These are phyloP conservation scores for Fomitopsis palustris DNA, from an alignment of 1,284 basidiomycete species.

Conservation along the genomic window DNA sequence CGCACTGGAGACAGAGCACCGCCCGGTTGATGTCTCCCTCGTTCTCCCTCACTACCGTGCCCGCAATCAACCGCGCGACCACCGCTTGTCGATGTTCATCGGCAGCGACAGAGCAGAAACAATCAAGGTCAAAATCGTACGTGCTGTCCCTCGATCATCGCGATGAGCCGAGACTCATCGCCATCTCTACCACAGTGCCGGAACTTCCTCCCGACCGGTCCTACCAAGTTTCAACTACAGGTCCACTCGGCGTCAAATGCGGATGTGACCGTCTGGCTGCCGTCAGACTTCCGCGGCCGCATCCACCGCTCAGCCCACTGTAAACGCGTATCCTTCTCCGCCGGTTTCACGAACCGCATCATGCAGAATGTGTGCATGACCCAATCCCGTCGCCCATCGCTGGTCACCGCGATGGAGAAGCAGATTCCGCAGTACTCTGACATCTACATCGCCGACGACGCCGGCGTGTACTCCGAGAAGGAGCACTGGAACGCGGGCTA, in stretches of 20 bases:
- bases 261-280: slow-evolving; percentile 68
- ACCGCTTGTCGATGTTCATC: slow-evolving; percentile 67
- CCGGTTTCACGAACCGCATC: slow-evolving; percentile 69
- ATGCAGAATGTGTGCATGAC: slow-evolving; percentile 57
- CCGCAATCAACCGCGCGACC: slow-evolving; percentile 60
- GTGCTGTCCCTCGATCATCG: slow-evolving; percentile 23
- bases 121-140: slow-evolving; percentile 68
- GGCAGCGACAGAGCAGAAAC: slow-evolving; percentile 42
- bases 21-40: slow-evolving; percentile 59
- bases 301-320: slow-evolving; percentile 46
- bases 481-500: slow-evolving; percentile 14
- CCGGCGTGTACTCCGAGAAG: slow-evolving; percentile 7
- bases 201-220: slow-evolving; percentile 48
- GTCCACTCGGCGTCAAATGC: slow-evolving; percentile 51
- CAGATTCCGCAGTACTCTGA: slow-evolving; percentile 27
- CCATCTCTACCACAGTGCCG: slow-evolving; percentile 60
- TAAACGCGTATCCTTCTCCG: slow-evolving; percentile 54
- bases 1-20: slow-evolving; percentile 45
- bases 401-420: slow-evolving; percentile 21
- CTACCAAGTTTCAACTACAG: slow-evolving; percentile 58
- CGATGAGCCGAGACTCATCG: neutral
- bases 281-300: slow-evolving; percentile 69
- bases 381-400: slow-evolving; percentile 33
- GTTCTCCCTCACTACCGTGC: slow-evolving; percentile 74
- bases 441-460: slow-evolving; percentile 26